Base-by-base conservation (phyloP, 192 early-diverging fungal species). In the Mortierella antarctica region DNA sequence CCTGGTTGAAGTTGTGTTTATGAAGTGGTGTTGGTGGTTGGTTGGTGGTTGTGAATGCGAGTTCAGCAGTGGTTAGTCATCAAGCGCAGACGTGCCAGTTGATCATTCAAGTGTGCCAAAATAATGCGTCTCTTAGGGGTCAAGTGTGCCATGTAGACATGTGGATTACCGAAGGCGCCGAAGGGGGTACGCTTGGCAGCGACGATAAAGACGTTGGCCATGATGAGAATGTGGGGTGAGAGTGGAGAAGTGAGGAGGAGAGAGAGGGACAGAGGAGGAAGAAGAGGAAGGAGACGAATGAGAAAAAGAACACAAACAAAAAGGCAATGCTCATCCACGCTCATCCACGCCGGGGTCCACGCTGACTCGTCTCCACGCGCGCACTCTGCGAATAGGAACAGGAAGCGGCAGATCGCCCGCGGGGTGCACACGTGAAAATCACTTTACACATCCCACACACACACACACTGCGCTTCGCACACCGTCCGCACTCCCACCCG, bases 101-200 rank as follows among this genome's bases (percentile, higher is more conserved):
- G 31, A 31, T 31, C 31, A 31, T 31, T 31, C 31, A 3, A 31
- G 31, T 31, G 31, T 31, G 31, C 31, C 31, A 31, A 31, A 31
- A 2, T 2, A 2, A 31, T 31, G 31, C 31, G 31, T 31, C 31
- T 31, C 1, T 31, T 3, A 31, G 31, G 31, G 31, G 31, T 2
- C 31, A 31, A 31, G 31, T 31, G 31, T 31, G 31, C 31, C 31
- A 31, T 31, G 1, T 31, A 31, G 55, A 1, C 50, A 8, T 52
- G 61, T 23, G n/a, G 21, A 23, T 40, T 79, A 80, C 95, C 95
- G 85, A 98, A 98, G 56, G 95, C 92, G 41, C 96, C 96, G 62
- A 97, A 96, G 47, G 97, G 93, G 18, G 92, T 91, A 82, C 91
- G 87, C 86, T 93, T 94, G 55, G 93, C 93, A 53, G 93, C 90